phyloP scores from a whole-genome alignment of 805 yeast genomes.

The Candida qinlingensis region DNA sequence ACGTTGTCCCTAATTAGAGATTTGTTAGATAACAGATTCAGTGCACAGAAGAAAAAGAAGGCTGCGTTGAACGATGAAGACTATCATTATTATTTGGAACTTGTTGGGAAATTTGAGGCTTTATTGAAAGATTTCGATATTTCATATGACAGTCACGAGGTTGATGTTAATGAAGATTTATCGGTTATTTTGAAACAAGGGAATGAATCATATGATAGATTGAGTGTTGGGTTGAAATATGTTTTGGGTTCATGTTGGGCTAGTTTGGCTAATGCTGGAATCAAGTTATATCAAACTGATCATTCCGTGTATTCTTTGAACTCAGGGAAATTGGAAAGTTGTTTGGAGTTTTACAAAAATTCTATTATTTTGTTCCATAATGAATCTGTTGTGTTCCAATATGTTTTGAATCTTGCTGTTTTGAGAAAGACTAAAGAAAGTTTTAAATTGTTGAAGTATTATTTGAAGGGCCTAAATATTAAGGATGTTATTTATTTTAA shows the following conservation, averaged over 20 bases:
- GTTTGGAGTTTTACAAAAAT: conserved; percentile 10
- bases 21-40: conserved; percentile 9
- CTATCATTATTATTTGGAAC: conserved; percentile 7
- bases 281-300: conserved; percentile 7
- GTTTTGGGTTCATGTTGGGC: conserved; percentile 13
- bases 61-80: conserved; percentile 9
- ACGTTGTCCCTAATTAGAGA: conserved; percentile 12
- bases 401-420: conserved; percentile 44
- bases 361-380: conserved; percentile 14
- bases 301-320: conserved; percentile 8
- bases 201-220: background rate
- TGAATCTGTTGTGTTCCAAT: conserved; percentile 29
- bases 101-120: conserved; percentile 7
- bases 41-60: background rate
- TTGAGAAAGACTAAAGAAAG: conserved; percentile 38
- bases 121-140: conserved; percentile 12
- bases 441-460: conserved; percentile 39
- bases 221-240: background rate
- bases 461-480: conserved; percentile 28
- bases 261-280: conserved; percentile 11
- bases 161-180: conserved; percentile 2
- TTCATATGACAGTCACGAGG: conserved; percentile 3
- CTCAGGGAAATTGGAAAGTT: background rate
- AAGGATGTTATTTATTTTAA: conserved; percentile 44
- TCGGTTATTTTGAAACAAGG: background rate